Base-by-base conservation (phyloP, 75 land plant genomes). In the Isoetes taiwanensis region DNA sequence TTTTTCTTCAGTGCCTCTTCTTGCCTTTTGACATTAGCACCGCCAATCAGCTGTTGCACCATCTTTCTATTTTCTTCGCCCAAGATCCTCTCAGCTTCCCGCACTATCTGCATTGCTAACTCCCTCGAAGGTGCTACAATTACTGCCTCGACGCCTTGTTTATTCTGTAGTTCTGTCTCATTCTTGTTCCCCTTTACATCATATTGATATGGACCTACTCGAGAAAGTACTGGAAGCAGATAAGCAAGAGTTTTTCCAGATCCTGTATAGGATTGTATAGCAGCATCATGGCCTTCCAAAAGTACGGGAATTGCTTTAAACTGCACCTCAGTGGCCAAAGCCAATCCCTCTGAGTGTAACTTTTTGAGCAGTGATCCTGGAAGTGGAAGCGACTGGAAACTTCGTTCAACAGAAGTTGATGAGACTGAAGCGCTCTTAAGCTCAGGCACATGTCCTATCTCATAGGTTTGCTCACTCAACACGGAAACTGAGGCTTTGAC, bases 211-310 rank as follows among this genome's bases (percentile, higher is more conserved):
- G 97, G 94, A 1, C 93, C 82, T 1, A 91, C 55, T 58, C 63
- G 56, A 25, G 82, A 66, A 16, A 90, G 93, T 42, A 91, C 77
- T 0, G 94, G 93, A 30, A 91, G 94, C 24, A 91, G 69, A 61
- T 91, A 91, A 11, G 97, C 97, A 19, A 91, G 76, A 28, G 97
- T 91, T 55, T 91, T 91, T 16, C 97, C 97, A 0, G 97, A 91
- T 0, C 97, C 97, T 20, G 97, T 91, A 56, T 83, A 91, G 3
- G 97, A 91, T 61, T 91, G 97, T 21, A 91, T 78, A n/a, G 90
- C 85, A 34, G 82, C 97, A 76, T 91, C 94, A 43, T 83, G 82
- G 10, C 76, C 69, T 24, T 76, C 63, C 21, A 78, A 56, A 25
- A 91, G 63, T 1, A 69, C 73, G 1, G 96, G 96, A 34, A 90